Percentiles rank a stretch among this genome's conserved stretches.
These are phyloP conservation scores for Musa schizocarpa DNA, from an alignment of 176 grass and related monocot genomes.

Conservation along the genomic window DNA sequence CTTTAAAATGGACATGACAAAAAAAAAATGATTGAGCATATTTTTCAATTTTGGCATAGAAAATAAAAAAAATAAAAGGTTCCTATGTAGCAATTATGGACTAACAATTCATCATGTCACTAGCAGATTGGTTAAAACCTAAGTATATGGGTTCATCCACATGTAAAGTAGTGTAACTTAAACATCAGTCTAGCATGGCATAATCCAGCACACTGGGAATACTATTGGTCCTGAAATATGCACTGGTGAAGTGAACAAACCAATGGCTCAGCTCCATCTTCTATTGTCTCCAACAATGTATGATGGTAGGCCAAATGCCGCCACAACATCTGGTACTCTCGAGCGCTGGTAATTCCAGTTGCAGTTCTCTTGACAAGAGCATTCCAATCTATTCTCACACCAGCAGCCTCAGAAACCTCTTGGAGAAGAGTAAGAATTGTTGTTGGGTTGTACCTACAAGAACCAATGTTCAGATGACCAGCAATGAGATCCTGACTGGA, in stretches of 20 bases:
- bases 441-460: conserved; percentile 56
- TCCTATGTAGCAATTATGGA: too few relatives aligned
- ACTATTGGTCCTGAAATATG: not conserved
- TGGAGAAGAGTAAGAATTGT: conserved; percentile 61
- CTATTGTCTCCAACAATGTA: conserved; percentile 36
- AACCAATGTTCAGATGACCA: not conserved
- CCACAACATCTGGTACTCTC: conserved; percentile 99
- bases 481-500: not conserved
- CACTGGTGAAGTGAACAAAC: conserved; percentile 27
- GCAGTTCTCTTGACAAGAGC: conserved; percentile 43
- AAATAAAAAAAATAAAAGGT: too few relatives aligned
- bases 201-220: not conserved
- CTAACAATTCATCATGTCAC: too few relatives aligned
- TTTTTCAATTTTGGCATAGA: too few relatives aligned
- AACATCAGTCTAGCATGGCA: not conserved
- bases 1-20: too few relatives aligned
- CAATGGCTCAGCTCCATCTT: conserved; percentile 36
- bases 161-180: not conserved
- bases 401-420: conserved; percentile 57
- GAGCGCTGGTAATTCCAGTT: conserved; percentile 74
- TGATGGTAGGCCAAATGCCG: conserved; percentile 73
- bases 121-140: too few relatives aligned
- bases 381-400: conserved; percentile 61
- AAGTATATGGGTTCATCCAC: not conserved
- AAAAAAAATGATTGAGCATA: too few relatives aligned